These are phyloP conservation scores for Camellia japonica DNA, from an alignment of 148 eudicot species.

Conservation along the genomic window DNA sequence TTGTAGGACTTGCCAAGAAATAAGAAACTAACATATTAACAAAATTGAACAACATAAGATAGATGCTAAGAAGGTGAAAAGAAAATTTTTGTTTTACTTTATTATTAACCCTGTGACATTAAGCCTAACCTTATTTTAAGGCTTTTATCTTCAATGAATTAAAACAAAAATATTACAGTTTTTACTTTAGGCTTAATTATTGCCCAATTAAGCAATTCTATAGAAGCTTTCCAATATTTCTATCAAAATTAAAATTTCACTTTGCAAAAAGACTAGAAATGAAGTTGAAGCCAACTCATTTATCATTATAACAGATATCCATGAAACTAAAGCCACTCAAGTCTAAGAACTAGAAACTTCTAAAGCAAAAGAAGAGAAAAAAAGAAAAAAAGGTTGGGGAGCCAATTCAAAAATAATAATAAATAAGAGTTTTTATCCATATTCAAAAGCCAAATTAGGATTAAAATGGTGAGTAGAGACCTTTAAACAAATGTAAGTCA, in stretches of 20 bases:
- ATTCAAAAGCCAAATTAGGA: too few relatives aligned
- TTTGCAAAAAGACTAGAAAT: not conserved
- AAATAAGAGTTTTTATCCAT: not conserved
- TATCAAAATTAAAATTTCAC: not conserved
- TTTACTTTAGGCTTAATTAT: not conserved
- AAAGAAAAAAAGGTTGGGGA: not conserved
- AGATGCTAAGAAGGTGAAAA: not conserved
- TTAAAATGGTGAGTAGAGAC: too few relatives aligned
- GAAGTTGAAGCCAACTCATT: not conserved
- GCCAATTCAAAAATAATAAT: too few relatives aligned
- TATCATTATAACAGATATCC: not conserved
- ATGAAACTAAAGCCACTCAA: not conserved
- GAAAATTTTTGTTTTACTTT: not conserved
- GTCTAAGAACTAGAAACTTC: not conserved
- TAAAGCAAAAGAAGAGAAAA: not conserved
- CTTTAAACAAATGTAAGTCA: too few relatives aligned
- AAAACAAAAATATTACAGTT: not conserved
- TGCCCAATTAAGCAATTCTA: not conserved
- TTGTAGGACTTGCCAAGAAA: slow-evolving; percentile 4
- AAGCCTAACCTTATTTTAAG: not conserved
- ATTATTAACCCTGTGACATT: not conserved
- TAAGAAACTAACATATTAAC: not conserved
- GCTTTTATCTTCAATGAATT: not conserved
- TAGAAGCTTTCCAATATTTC: not conserved
- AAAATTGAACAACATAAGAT: not conserved